Evolutionary conservation across 108 stramenopile species (phyloP), one percentile per base, ranked within the genome.

Genomic region (Parietichytrium sp.): DNA sequence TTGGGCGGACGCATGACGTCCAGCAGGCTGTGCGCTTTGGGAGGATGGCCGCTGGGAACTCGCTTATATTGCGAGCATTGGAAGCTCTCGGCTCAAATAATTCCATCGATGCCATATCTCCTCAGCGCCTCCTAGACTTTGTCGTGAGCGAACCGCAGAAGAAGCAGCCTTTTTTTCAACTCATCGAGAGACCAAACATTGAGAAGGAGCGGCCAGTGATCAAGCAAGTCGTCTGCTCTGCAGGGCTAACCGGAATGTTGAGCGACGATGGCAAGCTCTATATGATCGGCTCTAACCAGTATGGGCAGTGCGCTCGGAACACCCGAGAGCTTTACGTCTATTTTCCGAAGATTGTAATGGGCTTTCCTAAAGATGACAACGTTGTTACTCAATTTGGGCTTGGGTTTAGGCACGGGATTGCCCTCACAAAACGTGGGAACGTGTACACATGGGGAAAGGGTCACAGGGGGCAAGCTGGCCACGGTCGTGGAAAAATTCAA

Each of bases 371-470:
- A 25, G 33, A 72, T 25, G 61, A 72, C 20, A 42, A 72, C 42
- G 61, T 42, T 42, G 61, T 72, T 8, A 42, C 61, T 20, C 36
- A 42, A 33, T 33, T 72, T 25, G 61, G 38, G 61, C 42, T 72
- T 36, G 61, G 61, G 8, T 72, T 72, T 20, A 16, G 61, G 6
- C 61, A 72, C 61, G 61, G 61, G n/a, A 20, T 72, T 1, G 7
- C 45, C 6, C 38, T 42, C 13, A 72, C 61, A n/a, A 72, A 72
- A 38, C 10, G 10, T 33, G 61, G 61, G 38, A 72, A 72, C 23
- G 61, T 72, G 10, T 72, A 18, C 61, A 20, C 61, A 12, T 72
- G 61, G 61, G 61, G 61, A 33, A 72, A 72, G 20, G 61, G 61
- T 6, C 61, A 72, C 15, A 33, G 61, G 6, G 61, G 61, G 23